Evolutionary conservation across 345 rosid species (phyloP).

Genomic region (Passiflora organensis): DNA sequence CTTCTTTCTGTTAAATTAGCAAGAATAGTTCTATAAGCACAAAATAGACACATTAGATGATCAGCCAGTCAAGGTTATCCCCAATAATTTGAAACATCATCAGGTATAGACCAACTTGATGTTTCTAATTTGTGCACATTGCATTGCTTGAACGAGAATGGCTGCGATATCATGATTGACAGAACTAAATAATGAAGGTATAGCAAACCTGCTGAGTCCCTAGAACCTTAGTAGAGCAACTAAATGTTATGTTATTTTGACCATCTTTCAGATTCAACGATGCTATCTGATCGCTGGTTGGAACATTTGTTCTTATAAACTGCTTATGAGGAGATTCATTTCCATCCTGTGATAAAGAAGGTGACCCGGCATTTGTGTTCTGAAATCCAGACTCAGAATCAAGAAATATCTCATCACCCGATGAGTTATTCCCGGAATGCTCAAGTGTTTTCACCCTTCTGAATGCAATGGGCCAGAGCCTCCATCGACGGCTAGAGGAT

Average conservation of each 20-base stretch:
- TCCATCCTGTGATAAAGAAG: constrained; percentile 26
- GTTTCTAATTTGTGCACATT: too few relatives aligned
- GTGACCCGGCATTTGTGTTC: constrained; percentile 29
- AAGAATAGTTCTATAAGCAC: too few relatives aligned
- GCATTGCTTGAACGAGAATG: too few relatives aligned
- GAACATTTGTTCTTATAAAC: constrained; percentile 68
- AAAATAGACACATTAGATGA: too few relatives aligned
- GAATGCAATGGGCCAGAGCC: constrained; percentile 83
- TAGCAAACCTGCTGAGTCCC: constrained; percentile 78
- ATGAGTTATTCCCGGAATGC: constrained; percentile 50
- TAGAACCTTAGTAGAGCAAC: constrained; percentile 81
- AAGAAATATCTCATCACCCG: constrained; percentile 71
- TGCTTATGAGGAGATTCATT: constrained; percentile 60
- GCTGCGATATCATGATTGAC: neutral
- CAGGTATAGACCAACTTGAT: too few relatives aligned
- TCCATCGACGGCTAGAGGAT: constrained; percentile 67
- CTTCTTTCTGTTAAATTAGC: too few relatives aligned
- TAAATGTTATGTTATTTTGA: constrained; percentile 75
- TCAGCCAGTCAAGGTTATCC: too few relatives aligned
- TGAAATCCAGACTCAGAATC: constrained; percentile 63
- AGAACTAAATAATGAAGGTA: neutral
- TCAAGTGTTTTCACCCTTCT: constrained; percentile 73
- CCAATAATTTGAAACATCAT: too few relatives aligned
- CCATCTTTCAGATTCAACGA: constrained; percentile 90
- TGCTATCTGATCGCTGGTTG: constrained; percentile 80